A percentile compares a stretch with the other conserved stretches of the same genome.
phyloP scores from a whole-genome alignment of 1,139 yeast species.

The Geotrichum candidum region DNA sequence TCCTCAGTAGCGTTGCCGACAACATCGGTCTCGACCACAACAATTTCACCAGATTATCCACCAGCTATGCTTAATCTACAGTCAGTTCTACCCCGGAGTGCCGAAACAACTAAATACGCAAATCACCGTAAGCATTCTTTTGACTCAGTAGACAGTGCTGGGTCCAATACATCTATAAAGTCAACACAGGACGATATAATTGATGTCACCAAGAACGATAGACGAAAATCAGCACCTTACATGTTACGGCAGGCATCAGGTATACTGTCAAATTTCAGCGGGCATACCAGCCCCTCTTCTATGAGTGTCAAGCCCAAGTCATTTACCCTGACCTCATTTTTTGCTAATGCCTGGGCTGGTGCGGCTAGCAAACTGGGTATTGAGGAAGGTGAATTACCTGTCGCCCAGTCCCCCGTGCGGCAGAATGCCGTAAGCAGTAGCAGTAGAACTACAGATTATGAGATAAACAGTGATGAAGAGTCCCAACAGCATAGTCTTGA shows the following conservation, averaged over 20 bases:
- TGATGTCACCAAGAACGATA: constrained; percentile 6
- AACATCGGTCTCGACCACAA: constrained; percentile 5
- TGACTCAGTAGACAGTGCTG: constrained; percentile 4
- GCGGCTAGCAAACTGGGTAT: not conserved
- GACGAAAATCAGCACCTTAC: constrained; percentile 13
- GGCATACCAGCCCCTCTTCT: not conserved
- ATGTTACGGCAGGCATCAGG: constrained; percentile 9
- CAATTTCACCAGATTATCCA: constrained; percentile 2
- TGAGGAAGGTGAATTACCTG: not conserved
- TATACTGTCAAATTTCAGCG: not conserved
- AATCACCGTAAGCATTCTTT: constrained; percentile 1
- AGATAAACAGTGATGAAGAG: not conserved
- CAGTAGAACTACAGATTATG: not conserved
- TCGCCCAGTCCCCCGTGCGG: not conserved
- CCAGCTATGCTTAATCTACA: constrained; percentile 7
- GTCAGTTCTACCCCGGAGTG: constrained; percentile 6
- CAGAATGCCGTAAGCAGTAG: not conserved
- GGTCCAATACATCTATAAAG: constrained; percentile 5
- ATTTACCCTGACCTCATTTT: constrained; percentile 1
- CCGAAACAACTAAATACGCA: not conserved
- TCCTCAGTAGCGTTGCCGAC: constrained; percentile 6
- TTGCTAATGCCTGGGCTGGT: constrained; percentile 11
- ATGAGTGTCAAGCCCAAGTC: constrained; percentile 3
- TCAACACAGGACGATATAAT: constrained; percentile 1
- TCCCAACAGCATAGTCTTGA: not conserved